phyloP scores from a whole-genome alignment of 2,329 filamentous ascomycete species.

The Mycosphaerella arachidis region DNA sequence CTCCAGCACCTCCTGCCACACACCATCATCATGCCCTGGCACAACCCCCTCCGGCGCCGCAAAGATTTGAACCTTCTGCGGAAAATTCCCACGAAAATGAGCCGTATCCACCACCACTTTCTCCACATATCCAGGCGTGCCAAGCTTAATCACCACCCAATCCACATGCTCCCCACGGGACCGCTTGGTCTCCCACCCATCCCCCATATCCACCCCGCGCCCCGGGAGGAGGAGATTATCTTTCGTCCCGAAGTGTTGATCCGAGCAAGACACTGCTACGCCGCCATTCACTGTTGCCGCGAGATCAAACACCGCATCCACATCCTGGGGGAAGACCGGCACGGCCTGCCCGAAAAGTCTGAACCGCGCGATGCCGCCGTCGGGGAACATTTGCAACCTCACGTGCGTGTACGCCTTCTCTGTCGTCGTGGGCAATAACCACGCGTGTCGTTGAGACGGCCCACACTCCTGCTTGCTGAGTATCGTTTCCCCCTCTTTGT shows the following conservation, averaged over 20 bases:
- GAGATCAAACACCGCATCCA: constrained; percentile 65
- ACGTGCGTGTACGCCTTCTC: constrained; percentile 73
- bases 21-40: constrained; percentile 52
- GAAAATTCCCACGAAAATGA: constrained; percentile 79
- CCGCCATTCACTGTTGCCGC: constrained; percentile 75
- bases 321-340: constrained; percentile 67
- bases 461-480: constrained; percentile 67
- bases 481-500: constrained; percentile 62
- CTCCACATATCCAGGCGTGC: constrained; percentile 60
- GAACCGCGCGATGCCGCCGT: constrained; percentile 78
- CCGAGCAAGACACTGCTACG: constrained; percentile 69
- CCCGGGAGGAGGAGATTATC: constrained; percentile 76
- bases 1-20: constrained; percentile 63
- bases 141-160: constrained; percentile 74
- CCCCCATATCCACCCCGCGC: constrained; percentile 77
- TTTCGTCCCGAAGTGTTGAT: constrained; percentile 80
- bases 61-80: constrained; percentile 66
- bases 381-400: constrained; percentile 77
- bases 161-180: constrained; percentile 71
- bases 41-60: constrained; percentile 55
- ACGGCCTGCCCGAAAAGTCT: constrained; percentile 71
- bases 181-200: constrained; percentile 80
- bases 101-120: constrained; percentile 73
- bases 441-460: constrained; percentile 67
- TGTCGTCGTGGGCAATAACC: constrained; percentile 57